Evolutionary conservation across 495 filamentous ascomycete genomes (phyloP), one percentile per base, ranked within the genome.

Genomic region (Daldinia childiae): DNA sequence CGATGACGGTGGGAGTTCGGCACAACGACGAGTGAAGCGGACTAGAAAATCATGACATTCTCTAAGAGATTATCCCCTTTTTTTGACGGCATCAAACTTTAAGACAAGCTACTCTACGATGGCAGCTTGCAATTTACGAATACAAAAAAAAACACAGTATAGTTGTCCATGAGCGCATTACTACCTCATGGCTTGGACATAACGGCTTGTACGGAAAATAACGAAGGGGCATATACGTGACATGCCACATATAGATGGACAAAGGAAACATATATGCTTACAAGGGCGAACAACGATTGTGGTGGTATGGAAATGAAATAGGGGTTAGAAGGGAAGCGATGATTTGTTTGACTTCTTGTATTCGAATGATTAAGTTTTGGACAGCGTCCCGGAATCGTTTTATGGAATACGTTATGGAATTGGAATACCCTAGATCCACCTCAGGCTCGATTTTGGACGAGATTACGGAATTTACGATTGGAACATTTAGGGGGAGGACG

Each of bases 1-100:
- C 2, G 82, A 80, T 1, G 76, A 74, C n/a, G 58, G 65, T 2
- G 68, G 66, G 8, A 60, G 64, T 34, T 32, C 65, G n/a, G 36
- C 55, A n/a, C 64, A 55, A 9, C 68, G 63, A 56, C 75, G 70
- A 12, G 43, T 36, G 19, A 77, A 77, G 27, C 75, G 75, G 39
- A 57, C 62, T 29, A 73, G 70, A 34, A 75, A 69, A 54, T 64
- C 70, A 14, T 76, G 51, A 74, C 19, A 34, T 58, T 62, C 54
- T 39, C 36, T n/a, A 15, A 17, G 17, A 51, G 15, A 48, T 27
- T 3, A 15, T 21, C 12, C n/a, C 15, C n/a, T n/a, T 58, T 57
- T 27, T 41, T 59, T 66, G 19, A 50, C 24, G 27, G 15, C 17
- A 39, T 61, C 34, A 39, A 32, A 64, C 41, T 21, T 32, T 39